phyloP scores from a whole-genome alignment of 805 yeast genomes.

The Saccharomycopsis javanensis region DNA sequence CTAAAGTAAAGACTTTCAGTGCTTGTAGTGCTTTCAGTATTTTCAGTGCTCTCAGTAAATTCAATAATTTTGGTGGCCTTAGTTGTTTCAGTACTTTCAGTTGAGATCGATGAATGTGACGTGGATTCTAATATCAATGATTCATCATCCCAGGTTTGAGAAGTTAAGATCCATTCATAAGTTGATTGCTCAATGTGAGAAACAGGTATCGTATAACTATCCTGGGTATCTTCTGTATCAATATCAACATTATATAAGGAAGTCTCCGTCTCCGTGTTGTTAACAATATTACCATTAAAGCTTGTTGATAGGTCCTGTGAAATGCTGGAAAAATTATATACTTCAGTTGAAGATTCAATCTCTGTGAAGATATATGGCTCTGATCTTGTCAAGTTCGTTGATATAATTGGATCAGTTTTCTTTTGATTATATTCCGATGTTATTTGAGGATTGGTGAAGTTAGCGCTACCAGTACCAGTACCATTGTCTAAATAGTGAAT shows the following conservation, averaged over 20 bases:
- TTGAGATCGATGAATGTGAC: neutral
- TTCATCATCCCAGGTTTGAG: neutral
- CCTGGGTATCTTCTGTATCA: neutral
- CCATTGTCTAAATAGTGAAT: neutral
- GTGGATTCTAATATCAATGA: neutral
- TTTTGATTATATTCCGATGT: neutral
- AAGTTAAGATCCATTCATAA: neutral
- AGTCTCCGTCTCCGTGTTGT: neutral
- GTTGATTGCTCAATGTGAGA: no score
- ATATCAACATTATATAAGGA: neutral
- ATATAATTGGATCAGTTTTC: neutral
- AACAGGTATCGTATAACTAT: no score
- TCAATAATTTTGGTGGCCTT: neutral
- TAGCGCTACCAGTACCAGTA: neutral
- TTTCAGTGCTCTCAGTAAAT: neutral
- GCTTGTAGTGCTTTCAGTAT: neutral
- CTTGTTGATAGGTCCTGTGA: neutral
- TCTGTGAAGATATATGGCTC: neutral
- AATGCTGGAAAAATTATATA: neutral
- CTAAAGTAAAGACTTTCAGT: no score
- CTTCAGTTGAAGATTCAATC: neutral
- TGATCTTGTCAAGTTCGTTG: neutral
- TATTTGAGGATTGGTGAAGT: neutral
- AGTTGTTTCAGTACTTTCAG: no score
- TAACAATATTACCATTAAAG: neutral